phyloP scores from a whole-genome alignment of 1,139 yeast genomes.

The Geotrichum bryndzae region DNA sequence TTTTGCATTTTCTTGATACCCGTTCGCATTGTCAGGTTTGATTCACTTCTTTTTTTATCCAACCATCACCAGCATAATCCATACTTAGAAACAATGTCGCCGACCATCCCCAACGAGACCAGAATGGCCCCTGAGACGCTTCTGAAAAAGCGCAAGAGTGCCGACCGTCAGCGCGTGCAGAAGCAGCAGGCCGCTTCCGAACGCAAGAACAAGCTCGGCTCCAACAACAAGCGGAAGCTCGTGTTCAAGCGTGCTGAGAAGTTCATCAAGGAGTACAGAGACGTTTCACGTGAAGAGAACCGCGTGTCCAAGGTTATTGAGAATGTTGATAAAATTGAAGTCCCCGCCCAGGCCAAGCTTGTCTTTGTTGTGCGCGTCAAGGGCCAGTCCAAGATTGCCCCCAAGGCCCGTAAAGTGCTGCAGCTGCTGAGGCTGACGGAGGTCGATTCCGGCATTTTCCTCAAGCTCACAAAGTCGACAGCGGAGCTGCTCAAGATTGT shows the following conservation, averaged over 20 bases:
- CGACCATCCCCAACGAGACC: slow-evolving; percentile 1
- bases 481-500: slow-evolving; percentile 92
- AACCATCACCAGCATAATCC: not conserved
- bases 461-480: slow-evolving; percentile 97
- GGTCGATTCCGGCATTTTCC: slow-evolving; percentile 97
- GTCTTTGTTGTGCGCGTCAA: slow-evolving; percentile 97
- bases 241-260: slow-evolving; percentile 91
- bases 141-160: slow-evolving; percentile 87
- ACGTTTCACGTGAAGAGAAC: slow-evolving; percentile 88
- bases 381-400: slow-evolving; percentile 99
- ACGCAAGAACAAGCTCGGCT: not conserved
- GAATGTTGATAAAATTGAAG: slow-evolving; percentile 75
- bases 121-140: slow-evolving; percentile 80
- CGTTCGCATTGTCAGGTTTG: not conserved
- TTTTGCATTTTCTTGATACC: not conserved
- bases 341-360: slow-evolving; percentile 93
- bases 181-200: slow-evolving; percentile 7
- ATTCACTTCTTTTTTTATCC: not conserved
- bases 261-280: slow-evolving; percentile 93
- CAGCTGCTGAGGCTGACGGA: slow-evolving; percentile 96
- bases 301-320: slow-evolving; percentile 93
- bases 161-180: slow-evolving; percentile 37
- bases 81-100: slow-evolving; percentile 7
- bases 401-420: slow-evolving; percentile 99
- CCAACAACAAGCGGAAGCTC: not conserved